Evolutionary conservation across 2,329 filamentous ascomycete species (phyloP).

Genomic region (Aspergillus sp.): DNA sequence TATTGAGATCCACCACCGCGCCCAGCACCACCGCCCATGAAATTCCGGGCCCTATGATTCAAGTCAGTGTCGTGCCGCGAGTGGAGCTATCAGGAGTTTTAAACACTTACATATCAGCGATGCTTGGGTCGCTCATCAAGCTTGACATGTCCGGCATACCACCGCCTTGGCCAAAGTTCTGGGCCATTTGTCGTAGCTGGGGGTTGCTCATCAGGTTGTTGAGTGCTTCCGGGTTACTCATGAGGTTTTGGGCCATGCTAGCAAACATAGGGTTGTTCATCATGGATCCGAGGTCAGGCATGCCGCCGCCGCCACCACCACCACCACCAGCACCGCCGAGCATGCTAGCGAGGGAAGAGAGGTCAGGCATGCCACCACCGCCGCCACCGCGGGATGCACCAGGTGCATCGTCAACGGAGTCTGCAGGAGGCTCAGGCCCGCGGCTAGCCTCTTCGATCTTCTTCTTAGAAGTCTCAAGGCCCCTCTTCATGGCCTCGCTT

Average conservation of each 20-base stretch:
- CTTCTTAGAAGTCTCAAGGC: constrained; percentile 87
- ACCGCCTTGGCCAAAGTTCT: constrained; percentile 68
- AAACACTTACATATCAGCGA: constrained; percentile 83
- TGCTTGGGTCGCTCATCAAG: constrained; percentile 88
- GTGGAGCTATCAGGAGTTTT: not conserved
- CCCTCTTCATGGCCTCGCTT: constrained; percentile 96
- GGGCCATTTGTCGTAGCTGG: constrained; percentile 80
- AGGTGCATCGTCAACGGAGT: constrained; percentile 52
- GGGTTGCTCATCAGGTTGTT: constrained; percentile 93
- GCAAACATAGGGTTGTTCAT: constrained; percentile 99
- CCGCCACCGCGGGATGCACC: constrained; percentile 41
- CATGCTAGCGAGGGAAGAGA: constrained; percentile 71
- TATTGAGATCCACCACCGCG: constrained; percentile 27
- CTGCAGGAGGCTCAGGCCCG: constrained; percentile 51
- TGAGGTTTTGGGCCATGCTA: constrained; percentile 93
- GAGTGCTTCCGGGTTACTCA: constrained; percentile 95
- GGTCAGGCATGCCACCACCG: constrained; percentile 66
- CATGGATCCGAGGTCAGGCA: constrained; percentile 82
- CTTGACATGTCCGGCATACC: constrained; percentile 85
- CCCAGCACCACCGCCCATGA: constrained; percentile 59
- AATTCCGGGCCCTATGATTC: constrained; percentile 59
- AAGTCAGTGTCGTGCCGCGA: constrained; percentile 9
- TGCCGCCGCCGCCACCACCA: constrained; percentile 60
- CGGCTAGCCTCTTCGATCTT: constrained; percentile 76
- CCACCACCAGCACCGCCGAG: constrained; percentile 60